phyloP scores from a whole-genome alignment of 495 filamentous ascomycete species.

The Corynascus novoguineensis region DNA sequence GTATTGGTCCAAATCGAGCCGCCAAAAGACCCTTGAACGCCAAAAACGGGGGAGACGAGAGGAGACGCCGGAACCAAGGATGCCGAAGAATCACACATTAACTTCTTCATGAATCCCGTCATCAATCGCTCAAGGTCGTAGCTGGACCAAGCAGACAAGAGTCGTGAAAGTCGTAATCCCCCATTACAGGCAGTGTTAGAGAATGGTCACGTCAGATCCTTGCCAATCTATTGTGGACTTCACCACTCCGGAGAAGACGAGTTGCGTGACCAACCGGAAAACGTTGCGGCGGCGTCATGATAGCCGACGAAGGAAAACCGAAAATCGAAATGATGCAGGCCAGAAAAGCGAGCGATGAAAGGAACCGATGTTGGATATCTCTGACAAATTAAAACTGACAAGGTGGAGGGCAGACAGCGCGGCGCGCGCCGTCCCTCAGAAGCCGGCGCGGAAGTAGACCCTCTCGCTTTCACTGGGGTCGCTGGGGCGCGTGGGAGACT shows the following conservation, averaged over 20 bases:
- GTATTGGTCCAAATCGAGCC: background rate
- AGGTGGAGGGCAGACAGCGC: background rate
- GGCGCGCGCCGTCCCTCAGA: background rate
- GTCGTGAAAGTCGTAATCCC: conserved; percentile 7
- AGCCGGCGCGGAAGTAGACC: background rate
- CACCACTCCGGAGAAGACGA: background rate
- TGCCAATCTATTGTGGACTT: background rate
- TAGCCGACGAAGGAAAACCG: background rate
- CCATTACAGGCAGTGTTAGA: background rate
- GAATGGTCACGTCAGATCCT: background rate
- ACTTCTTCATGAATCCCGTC: background rate
- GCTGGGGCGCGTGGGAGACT: conserved; percentile 3
- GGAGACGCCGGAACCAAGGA: background rate
- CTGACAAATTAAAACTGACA: conserved; percentile 6
- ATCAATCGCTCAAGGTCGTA: background rate
- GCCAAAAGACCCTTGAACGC: conserved; percentile 1
- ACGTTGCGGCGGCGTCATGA: background rate
- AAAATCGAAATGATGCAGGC: background rate
- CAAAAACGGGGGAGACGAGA: background rate
- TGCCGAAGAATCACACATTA: background rate
- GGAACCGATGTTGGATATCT: conserved; percentile 9
- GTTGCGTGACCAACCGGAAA: background rate
- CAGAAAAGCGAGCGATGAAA: conserved; percentile 2
- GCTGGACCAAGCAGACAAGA: background rate
- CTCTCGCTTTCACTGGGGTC: background rate